A percentile compares a stretch with the other conserved stretches of the same genome.
Conservation (phyloP, 2,329 filamentous ascomycete species). For the Arthrobotrys musiformis region DNA sequence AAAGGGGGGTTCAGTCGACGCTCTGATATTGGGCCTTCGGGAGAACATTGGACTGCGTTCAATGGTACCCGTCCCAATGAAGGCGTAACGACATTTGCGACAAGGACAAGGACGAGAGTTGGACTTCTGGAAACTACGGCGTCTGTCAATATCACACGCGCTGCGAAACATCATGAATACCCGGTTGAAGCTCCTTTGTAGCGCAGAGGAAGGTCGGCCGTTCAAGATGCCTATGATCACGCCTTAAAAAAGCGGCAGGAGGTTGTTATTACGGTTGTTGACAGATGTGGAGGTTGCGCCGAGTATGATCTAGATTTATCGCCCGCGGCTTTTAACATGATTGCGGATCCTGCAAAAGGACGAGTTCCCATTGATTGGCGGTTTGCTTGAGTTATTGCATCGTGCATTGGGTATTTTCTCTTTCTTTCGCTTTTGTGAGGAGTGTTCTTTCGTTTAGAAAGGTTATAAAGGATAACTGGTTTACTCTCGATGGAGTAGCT, state of each 20-base stretch:
- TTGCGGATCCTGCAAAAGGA: conserved; percentile 56
- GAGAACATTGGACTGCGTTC: background rate
- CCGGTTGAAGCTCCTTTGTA: conserved; percentile 11
- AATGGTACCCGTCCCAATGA: background rate
- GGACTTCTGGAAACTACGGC: background rate
- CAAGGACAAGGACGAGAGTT: background rate
- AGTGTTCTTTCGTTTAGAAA: background rate
- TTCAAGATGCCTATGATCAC: background rate
- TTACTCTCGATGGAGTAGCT: background rate
- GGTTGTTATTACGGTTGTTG: conserved; percentile 58
- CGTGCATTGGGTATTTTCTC: background rate
- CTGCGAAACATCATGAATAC: background rate
- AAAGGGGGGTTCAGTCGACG: conserved; percentile 44
- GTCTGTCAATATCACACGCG: background rate
- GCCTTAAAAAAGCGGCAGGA: conserved; percentile 40
- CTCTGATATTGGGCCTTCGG: background rate
- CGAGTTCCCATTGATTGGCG: conserved; percentile 58
- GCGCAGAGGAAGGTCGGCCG: background rate
- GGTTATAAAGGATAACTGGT: background rate
- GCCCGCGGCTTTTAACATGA: conserved; percentile 57
- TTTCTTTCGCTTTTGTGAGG: background rate
- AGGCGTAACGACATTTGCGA: conserved; percentile 15
- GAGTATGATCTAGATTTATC: conserved; percentile 59
- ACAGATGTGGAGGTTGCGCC: conserved; percentile 58
- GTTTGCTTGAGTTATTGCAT: conserved; percentile 41